A percentile compares a stretch with the other conserved stretches of the same genome.
Evolutionary conservation across 495 filamentous ascomycete genomes (phyloP).

Genomic region (Lasiosphaeria ovina): DNA sequence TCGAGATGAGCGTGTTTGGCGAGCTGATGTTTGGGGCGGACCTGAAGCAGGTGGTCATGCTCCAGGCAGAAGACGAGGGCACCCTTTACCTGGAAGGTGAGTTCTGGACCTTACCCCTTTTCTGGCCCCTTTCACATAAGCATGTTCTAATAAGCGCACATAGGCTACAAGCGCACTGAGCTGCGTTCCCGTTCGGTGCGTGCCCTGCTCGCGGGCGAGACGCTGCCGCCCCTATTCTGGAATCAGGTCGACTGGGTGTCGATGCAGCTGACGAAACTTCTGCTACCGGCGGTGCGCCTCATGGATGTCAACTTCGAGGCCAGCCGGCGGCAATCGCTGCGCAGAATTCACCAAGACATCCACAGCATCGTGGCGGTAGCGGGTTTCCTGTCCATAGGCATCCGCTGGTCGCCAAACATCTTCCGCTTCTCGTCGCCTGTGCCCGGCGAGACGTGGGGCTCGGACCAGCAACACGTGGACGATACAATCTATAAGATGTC

Average conservation of each 20-base stretch:
- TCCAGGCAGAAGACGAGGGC: slow-evolving; percentile 35
- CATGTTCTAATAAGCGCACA: slow-evolving; percentile 27
- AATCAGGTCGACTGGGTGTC: slow-evolving; percentile 37
- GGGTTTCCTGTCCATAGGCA: slow-evolving; percentile 43
- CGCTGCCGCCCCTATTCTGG: slow-evolving; percentile 45
- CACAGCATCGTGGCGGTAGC: slow-evolving; percentile 46
- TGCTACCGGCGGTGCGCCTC: slow-evolving; percentile 41
- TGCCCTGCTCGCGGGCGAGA: slow-evolving; percentile 21
- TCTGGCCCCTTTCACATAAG: background rate
- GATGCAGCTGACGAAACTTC: slow-evolving; percentile 37
- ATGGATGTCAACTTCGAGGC: slow-evolving; percentile 30
- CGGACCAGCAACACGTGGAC: slow-evolving; percentile 37
- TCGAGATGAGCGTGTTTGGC: slow-evolving; percentile 44
- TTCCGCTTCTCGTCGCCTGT: slow-evolving; percentile 41
- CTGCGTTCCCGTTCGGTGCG: slow-evolving; percentile 32
- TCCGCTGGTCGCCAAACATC: slow-evolving; percentile 43
- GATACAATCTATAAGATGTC: slow-evolving; percentile 31
- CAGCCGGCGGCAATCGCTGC: slow-evolving; percentile 10
- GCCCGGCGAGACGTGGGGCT: slow-evolving; percentile 40
- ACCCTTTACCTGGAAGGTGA: slow-evolving; percentile 41
- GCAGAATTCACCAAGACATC: slow-evolving; percentile 40
- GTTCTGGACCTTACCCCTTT: slow-evolving; percentile 8
- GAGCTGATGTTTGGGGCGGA: slow-evolving; percentile 45
- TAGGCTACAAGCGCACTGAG: slow-evolving; percentile 44
- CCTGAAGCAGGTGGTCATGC: slow-evolving; percentile 22